Evolutionary conservation across 495 filamentous ascomycete species (phyloP).

Genomic region (Emericellopsis terricola): DNA sequence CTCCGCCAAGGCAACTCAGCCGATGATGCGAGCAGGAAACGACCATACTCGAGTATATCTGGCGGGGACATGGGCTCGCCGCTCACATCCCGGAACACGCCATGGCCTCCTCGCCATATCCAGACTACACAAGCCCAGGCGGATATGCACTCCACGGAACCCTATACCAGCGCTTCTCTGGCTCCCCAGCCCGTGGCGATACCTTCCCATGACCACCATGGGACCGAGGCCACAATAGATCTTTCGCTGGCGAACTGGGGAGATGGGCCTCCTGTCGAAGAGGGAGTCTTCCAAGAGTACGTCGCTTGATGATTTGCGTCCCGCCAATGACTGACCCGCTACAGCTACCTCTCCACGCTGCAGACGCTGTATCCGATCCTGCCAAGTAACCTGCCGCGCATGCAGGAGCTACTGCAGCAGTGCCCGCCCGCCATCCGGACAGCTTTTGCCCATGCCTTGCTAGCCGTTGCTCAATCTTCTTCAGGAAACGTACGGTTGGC

Average conservation of each 20-base stretch:
- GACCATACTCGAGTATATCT: constrained; percentile 28
- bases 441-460: constrained; percentile 53
- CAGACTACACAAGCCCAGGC: constrained; percentile 18
- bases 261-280: constrained; percentile 22
- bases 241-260: constrained; percentile 16
- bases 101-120: constrained; percentile 22
- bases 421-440: constrained; percentile 44
- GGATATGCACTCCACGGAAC: constrained; percentile 5
- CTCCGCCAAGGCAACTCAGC: not conserved
- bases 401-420: constrained; percentile 41
- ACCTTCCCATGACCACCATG: too few relatives aligned
- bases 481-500: constrained; percentile 25
- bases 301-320: not conserved
- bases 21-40: constrained; percentile 17
- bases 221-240: too few relatives aligned
- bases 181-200: too few relatives aligned
- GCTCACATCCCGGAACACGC: constrained; percentile 10
- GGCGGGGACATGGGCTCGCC: constrained; percentile 17
- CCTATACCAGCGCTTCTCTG: constrained; percentile 25
- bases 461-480: constrained; percentile 37
- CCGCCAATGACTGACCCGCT: constrained; percentile 17
- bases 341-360: constrained; percentile 51
- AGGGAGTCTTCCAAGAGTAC: constrained; percentile 15
- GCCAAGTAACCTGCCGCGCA: constrained; percentile 41
- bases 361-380: constrained; percentile 63